phyloP scores from a whole-genome alignment of 148 eudicot species.

The Nepenthes gracilis region DNA sequence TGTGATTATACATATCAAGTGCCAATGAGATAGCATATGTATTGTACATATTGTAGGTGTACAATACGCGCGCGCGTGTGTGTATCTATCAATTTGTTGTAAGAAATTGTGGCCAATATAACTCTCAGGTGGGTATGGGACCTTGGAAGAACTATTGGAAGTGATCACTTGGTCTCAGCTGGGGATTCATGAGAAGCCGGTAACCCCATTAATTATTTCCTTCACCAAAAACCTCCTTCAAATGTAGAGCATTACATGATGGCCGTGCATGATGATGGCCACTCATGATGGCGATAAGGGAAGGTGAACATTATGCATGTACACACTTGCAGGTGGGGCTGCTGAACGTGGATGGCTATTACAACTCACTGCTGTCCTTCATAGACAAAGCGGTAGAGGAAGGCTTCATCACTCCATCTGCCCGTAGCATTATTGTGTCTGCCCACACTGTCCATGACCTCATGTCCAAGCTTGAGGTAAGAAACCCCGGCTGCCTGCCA shows the following conservation, averaged over 20 bases:
- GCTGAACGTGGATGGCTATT: slow-evolving; percentile 85
- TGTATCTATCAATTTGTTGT: too few relatives aligned
- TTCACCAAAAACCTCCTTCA: too few relatives aligned
- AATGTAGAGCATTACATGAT: neutral
- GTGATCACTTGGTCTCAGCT: slow-evolving; percentile 87
- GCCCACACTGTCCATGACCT: slow-evolving; percentile 87
- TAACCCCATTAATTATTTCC: slow-evolving; percentile 10
- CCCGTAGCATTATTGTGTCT: slow-evolving; percentile 79
- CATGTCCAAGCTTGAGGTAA: slow-evolving; percentile 85
- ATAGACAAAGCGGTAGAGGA: slow-evolving; percentile 97
- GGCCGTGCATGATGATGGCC: neutral
- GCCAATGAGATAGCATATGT: too few relatives aligned
- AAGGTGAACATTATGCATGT: slow-evolving; percentile 1
- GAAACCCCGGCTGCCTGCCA: neutral
- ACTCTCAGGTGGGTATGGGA: slow-evolving; percentile 70
- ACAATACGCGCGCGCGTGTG: too few relatives aligned
- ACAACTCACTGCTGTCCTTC: slow-evolving; percentile 75
- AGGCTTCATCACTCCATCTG: slow-evolving; percentile 79
- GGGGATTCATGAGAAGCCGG: slow-evolving; percentile 86
- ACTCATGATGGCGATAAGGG: neutral
- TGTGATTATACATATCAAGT: neutral
- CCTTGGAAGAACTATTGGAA: slow-evolving; percentile 73
- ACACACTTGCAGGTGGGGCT: slow-evolving; percentile 54
- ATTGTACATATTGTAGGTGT: too few relatives aligned
- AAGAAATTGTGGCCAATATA: too few relatives aligned